Conservation (phyloP, 345 rosid genomes). For the Sapria himalayana region DNA sequence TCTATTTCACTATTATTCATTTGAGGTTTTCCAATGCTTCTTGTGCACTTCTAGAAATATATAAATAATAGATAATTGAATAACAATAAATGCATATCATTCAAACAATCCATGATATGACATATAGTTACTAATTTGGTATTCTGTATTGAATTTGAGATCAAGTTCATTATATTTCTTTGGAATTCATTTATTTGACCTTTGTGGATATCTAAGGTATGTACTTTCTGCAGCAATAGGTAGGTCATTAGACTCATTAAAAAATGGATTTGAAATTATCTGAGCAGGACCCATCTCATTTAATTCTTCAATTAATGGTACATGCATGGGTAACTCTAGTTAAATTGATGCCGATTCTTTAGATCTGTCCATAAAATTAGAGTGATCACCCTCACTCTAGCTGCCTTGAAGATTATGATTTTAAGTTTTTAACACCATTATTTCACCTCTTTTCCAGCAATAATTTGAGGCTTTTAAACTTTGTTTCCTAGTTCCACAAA, state of each 20-base stretch:
- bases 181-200: not conserved
- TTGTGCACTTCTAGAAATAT: not conserved
- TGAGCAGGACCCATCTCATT: not conserved
- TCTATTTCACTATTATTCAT: not conserved
- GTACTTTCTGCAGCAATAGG: not conserved
- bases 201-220: not conserved
- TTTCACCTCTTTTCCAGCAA: too few relatives aligned
- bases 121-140: not conserved
- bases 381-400: too few relatives aligned
- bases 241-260: not conserved
- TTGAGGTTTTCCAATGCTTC: not conserved
- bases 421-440: too few relatives aligned
- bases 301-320: not conserved
- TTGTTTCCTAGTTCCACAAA: not conserved
- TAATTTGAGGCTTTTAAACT: too few relatives aligned
- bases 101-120: not conserved
- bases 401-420: too few relatives aligned
- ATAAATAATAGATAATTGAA: too few relatives aligned
- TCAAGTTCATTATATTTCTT: not conserved
- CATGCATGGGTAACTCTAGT: not conserved
- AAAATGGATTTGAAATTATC: not conserved
- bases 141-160: not conserved
- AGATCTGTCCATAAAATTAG: too few relatives aligned
- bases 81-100: not conserved
- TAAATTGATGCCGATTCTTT: too few relatives aligned